These are phyloP conservation scores for Beauveria sp. DNA, from an alignment of 2,329 filamentous ascomycete species.

Conservation along the genomic window DNA sequence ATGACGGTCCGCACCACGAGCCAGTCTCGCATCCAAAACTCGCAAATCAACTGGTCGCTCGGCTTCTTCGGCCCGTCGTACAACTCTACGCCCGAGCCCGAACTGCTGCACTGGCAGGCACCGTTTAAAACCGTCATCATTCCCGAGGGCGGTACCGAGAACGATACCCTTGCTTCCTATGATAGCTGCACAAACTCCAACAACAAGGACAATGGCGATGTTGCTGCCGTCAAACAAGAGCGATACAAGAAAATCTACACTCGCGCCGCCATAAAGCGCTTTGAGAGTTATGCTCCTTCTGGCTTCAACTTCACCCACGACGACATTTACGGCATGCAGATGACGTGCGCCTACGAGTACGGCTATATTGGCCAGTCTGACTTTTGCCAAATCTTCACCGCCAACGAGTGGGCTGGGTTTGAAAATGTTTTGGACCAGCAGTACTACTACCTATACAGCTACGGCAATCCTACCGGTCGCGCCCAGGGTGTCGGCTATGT, in stretches of 20 bases:
- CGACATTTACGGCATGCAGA: constrained; percentile 45
- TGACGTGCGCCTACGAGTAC: constrained; percentile 47
- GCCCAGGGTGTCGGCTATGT: constrained; percentile 73
- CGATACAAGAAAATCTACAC: constrained; percentile 40
- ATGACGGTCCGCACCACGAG: constrained; percentile 46
- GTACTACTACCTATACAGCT: constrained; percentile 71
- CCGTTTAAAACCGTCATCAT: constrained; percentile 51
- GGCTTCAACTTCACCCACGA: constrained; percentile 41
- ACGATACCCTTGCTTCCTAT: constrained; percentile 57
- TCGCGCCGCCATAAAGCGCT: constrained; percentile 32
- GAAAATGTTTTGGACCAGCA: constrained; percentile 45
- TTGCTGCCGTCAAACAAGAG: constrained; percentile 34
- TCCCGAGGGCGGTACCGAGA: constrained; percentile 52
- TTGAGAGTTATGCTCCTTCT: constrained; percentile 37
- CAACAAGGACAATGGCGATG: constrained; percentile 23
- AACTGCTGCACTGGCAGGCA: constrained; percentile 30
- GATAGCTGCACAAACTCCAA: constrained; percentile 36
- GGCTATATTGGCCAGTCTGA: constrained; percentile 40
- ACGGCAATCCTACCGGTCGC: constrained; percentile 65
- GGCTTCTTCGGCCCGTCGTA: constrained; percentile 45
- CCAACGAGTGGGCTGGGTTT: constrained; percentile 61
- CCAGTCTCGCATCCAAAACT: constrained; percentile 47
- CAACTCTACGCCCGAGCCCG: constrained; percentile 27
- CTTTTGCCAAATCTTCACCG: constrained; percentile 65
- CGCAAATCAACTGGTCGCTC: constrained; percentile 43